Conservation (phyloP, 176 grass and related monocot species). For the Phragmites australis region DNA sequence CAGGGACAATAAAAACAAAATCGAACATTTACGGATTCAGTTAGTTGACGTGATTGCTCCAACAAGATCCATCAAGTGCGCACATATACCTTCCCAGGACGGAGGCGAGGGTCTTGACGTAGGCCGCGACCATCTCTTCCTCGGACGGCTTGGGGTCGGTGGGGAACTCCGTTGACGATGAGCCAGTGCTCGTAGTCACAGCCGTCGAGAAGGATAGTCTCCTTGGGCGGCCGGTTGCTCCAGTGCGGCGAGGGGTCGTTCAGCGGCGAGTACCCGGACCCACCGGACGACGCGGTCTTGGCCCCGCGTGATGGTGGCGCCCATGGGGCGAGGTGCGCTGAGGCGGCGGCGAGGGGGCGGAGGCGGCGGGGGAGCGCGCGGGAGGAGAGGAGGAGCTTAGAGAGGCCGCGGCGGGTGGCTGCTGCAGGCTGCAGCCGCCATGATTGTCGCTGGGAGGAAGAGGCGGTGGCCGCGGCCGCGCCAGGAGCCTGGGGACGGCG, state of each 20-base stretch:
- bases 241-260: constrained; percentile 92
- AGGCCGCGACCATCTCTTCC: constrained; percentile 81
- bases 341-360: constrained; percentile 26
- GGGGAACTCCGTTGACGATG: constrained; percentile 88
- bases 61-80: neutral
- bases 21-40: neutral
- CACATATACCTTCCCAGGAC: constrained; percentile 70
- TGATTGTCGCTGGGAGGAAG: constrained; percentile 15
- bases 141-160: constrained; percentile 62
- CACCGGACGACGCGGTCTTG: constrained; percentile 54
- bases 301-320: constrained; percentile 35
- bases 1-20: neutral
- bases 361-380: constrained; percentile 33
- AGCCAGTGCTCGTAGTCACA: constrained; percentile 99
- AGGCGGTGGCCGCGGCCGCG: neutral
- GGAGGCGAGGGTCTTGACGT: constrained; percentile 72
- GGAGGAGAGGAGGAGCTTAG: constrained; percentile 54
- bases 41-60: neutral
- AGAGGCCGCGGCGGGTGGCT: constrained; percentile 54
- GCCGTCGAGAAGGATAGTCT: constrained; percentile 92
- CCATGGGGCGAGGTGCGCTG: constrained; percentile 21
- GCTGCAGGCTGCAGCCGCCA: constrained; percentile 52
- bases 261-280: constrained; percentile 64
- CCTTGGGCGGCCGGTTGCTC: constrained; percentile 91
- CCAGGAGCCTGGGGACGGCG: no score